Evolutionary conservation across 2,329 filamentous ascomycete species (phyloP).

Genomic region (Phaeoacremonium minimum): DNA sequence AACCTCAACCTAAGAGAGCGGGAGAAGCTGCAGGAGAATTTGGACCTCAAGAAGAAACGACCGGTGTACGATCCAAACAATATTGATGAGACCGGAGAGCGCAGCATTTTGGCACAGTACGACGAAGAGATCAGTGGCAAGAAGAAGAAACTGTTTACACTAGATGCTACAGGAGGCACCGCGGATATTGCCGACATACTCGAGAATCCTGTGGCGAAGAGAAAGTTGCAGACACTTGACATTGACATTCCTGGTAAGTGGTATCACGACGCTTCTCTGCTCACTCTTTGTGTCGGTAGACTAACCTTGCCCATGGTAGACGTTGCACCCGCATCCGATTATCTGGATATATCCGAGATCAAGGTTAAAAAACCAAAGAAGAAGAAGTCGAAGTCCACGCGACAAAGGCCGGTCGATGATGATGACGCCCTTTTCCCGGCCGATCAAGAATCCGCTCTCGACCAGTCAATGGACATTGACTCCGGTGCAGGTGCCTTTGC

Average conservation of each 20-base stretch:
- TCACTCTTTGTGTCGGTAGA: background rate
- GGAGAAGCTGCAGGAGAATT: slow-evolving; percentile 68
- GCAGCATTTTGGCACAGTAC: slow-evolving; percentile 79
- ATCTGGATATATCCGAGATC: slow-evolving; percentile 78
- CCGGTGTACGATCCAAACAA: slow-evolving; percentile 84
- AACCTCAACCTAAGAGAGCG: slow-evolving; percentile 68
- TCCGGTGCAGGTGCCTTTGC: slow-evolving; percentile 35
- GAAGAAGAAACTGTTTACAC: slow-evolving; percentile 80
- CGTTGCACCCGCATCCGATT: slow-evolving; percentile 74
- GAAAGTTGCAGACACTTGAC: slow-evolving; percentile 67
- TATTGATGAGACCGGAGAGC: slow-evolving; percentile 59
- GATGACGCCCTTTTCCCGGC: slow-evolving; percentile 51
- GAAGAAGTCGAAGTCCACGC: slow-evolving; percentile 75
- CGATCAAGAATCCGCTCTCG: slow-evolving; percentile 29
- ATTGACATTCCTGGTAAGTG: slow-evolving; percentile 63
- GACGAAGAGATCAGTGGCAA: slow-evolving; percentile 94
- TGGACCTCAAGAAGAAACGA: slow-evolving; percentile 87
- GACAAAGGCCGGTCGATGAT: slow-evolving; percentile 63
- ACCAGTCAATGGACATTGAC: slow-evolving; percentile 73
- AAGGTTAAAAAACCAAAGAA: slow-evolving; percentile 95
- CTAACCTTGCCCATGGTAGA: slow-evolving; percentile 19
- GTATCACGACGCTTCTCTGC: background rate
- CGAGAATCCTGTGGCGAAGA: slow-evolving; percentile 40
- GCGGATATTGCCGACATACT: slow-evolving; percentile 58
- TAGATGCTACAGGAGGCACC: slow-evolving; percentile 72